Evolutionary conservation across 805 yeast species (phyloP).

Genomic region (Candida lessepsii): DNA sequence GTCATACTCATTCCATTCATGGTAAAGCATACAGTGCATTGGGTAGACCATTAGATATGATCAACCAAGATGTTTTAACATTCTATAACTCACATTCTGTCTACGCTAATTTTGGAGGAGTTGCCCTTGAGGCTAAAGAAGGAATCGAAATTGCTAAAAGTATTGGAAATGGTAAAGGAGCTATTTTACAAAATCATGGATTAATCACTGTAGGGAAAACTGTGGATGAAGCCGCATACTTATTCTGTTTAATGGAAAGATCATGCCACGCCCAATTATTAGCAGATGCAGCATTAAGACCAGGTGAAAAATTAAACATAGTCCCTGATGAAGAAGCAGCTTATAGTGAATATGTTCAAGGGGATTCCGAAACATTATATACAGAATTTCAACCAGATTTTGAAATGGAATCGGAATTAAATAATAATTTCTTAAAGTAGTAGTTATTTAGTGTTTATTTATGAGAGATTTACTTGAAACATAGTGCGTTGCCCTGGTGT

Average conservation of each 20-base stretch:
- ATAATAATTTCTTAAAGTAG: slow-evolving; percentile 8
- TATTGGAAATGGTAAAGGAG: slow-evolving; percentile 30
- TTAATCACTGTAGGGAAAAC: slow-evolving; percentile 34
- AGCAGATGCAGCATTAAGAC: slow-evolving; percentile 37
- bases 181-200: slow-evolving; percentile 35
- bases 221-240: slow-evolving; percentile 38
- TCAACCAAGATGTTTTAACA: slow-evolving; percentile 73
- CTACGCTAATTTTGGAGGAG: slow-evolving; percentile 72
- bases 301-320: slow-evolving; percentile 38
- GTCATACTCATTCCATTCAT: slow-evolving; percentile 39
- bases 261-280: slow-evolving; percentile 30
- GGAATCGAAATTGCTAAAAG: slow-evolving; percentile 30
- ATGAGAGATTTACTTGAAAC: too few species aligned
- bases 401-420: slow-evolving; percentile 26
- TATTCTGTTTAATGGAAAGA: slow-evolving; percentile 31
- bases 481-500: too few species aligned
- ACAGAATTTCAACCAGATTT: slow-evolving; percentile 70
- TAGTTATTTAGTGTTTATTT: not conserved
- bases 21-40: slow-evolving; percentile 40
- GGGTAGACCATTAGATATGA: slow-evolving; percentile 58
- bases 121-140: slow-evolving; percentile 46
- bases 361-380: slow-evolving; percentile 65
- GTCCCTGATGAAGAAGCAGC: slow-evolving; percentile 65
- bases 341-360: slow-evolving; percentile 57
- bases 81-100: slow-evolving; percentile 67